A percentile compares a stretch with the other conserved stretches of the same genome.
phyloP scores from a whole-genome alignment of 441 rosid genomes.

The Gossypium schwendimanii region DNA sequence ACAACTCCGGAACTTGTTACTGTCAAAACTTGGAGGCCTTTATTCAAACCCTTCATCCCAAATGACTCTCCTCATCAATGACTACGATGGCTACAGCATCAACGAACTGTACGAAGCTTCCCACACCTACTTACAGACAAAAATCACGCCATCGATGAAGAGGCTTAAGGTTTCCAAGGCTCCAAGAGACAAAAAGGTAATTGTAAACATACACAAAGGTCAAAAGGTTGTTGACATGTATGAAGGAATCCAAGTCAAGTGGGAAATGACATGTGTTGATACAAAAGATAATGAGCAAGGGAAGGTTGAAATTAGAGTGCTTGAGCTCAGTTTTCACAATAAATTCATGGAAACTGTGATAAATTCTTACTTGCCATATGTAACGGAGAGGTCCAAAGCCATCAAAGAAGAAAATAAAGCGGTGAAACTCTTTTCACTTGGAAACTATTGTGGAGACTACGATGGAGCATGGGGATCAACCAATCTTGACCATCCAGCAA shows the following conservation, averaged over 20 bases:
- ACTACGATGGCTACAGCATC: not conserved
- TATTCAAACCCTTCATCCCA: slow-evolving; percentile 7
- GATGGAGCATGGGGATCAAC: slow-evolving; percentile 16
- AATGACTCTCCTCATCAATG: slow-evolving; percentile 13
- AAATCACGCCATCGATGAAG: slow-evolving; percentile 1
- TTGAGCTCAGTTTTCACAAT: slow-evolving; percentile 20
- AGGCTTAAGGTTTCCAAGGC: slow-evolving; percentile 1
- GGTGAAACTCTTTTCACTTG: not conserved
- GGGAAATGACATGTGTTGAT: not conserved
- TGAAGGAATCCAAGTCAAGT: not conserved
- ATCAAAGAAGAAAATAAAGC: slow-evolving; percentile 20
- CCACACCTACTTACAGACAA: slow-evolving; percentile 14
- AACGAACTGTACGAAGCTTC: slow-evolving; percentile 18
- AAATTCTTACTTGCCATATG: slow-evolving; percentile 10
- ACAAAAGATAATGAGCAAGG: not conserved
- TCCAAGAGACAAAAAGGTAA: not conserved
- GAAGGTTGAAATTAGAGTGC: not conserved
- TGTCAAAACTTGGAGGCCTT: slow-evolving; percentile 9
- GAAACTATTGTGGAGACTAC: not conserved
- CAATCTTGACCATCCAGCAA: slow-evolving; percentile 35
- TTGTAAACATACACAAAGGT: not conserved
- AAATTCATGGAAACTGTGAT: slow-evolving; percentile 12
- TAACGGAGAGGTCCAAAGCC: slow-evolving; percentile 21
- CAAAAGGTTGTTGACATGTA: not conserved
- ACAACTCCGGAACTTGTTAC: not conserved